These are phyloP conservation scores for Saccharomycopsis sp. DNA, from an alignment of 805 yeast genomes.

Conservation along the genomic window DNA sequence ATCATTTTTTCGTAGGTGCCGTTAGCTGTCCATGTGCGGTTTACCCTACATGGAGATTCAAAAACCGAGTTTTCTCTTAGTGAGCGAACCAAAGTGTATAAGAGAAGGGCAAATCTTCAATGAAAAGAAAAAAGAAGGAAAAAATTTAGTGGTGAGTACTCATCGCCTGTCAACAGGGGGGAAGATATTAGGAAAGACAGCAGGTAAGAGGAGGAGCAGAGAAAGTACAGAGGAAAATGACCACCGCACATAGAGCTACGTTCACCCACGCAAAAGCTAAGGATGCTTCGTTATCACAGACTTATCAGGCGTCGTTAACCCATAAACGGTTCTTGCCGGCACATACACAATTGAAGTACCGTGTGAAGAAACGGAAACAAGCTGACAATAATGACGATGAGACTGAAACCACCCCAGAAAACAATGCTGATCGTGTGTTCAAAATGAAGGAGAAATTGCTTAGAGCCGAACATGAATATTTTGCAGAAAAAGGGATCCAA, in stretches of 20 bases:
- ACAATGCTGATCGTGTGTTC: background rate
- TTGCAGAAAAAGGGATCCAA: background rate
- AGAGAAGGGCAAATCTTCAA: background rate
- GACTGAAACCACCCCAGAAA: background rate
- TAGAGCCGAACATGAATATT: slow-evolving; percentile 4
- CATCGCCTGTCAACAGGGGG: background rate
- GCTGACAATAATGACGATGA: background rate
- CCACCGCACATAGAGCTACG: slow-evolving; percentile 22
- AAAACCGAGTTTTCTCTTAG: background rate
- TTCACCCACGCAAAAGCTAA: slow-evolving; percentile 21
- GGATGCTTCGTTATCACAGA: slow-evolving; percentile 11
- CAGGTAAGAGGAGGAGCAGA: too few relatives aligned
- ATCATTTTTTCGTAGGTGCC: too few relatives aligned
- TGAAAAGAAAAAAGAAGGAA: background rate
- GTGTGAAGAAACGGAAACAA: slow-evolving; percentile 2
- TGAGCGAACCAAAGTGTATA: background rate
- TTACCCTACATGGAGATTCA: too few relatives aligned
- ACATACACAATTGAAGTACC: slow-evolving; percentile 17
- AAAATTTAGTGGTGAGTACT: background rate
- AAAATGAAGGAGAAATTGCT: slow-evolving; percentile 7
- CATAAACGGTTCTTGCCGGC: slow-evolving; percentile 20
- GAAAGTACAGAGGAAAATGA: slow-evolving; percentile 6
- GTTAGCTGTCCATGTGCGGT: too few relatives aligned
- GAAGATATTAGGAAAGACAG: too few relatives aligned
- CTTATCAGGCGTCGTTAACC: slow-evolving; percentile 13